Evolutionary conservation across 345 rosid genomes (phyloP), one percentile per base, ranked within the genome.

Genomic region (Adansonia digitata): DNA sequence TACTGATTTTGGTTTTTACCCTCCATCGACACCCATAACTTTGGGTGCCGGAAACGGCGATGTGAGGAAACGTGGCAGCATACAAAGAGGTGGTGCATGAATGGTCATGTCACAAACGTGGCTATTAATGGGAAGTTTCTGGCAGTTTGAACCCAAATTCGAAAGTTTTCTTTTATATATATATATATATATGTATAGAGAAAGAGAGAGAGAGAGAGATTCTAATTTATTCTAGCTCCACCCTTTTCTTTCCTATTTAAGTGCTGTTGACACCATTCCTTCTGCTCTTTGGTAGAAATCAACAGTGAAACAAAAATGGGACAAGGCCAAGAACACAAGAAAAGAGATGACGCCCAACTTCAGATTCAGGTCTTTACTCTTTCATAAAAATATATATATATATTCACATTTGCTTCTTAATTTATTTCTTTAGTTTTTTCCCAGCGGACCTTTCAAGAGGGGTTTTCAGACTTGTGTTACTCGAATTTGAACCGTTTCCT

Each of bases 241-340:
- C n/a, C n/a, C n/a, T n/a, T n/a, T n/a, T n/a, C n/a, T n/a, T n/a
- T n/a, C n/a, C n/a, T n/a, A n/a, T n/a, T n/a, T n/a, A n/a, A n/a
- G n/a, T n/a, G 40, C 27, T 64, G 17, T 29, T 42, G 49, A 64
- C 27, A 12, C 34, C 22, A 34, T 11, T 37, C 48, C 10, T 20
- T 20, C 17, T 64, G 18, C 29, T 10, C 9, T 0, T 1, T 37
- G 26, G 14, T n/a, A 37, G 6, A 18, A 35, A 2, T 13, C 2
- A 13, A 6, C 10, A 60, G n/a, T 9, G 6, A 43, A 5, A 4
- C 26, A 46, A 45, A 59, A 59, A 85, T 81, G 90, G 87, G 86
- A 77, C 81, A 75, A 60, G 85, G 88, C 31, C 68, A 76, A 59
- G 88, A 85, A 14, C 64, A 29, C 37, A 88, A 82, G 82, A 82